Evolutionary conservation across 495 filamentous ascomycete genomes (phyloP), one percentile per base, ranked within the genome.

Genomic region (Darksidea phi): DNA sequence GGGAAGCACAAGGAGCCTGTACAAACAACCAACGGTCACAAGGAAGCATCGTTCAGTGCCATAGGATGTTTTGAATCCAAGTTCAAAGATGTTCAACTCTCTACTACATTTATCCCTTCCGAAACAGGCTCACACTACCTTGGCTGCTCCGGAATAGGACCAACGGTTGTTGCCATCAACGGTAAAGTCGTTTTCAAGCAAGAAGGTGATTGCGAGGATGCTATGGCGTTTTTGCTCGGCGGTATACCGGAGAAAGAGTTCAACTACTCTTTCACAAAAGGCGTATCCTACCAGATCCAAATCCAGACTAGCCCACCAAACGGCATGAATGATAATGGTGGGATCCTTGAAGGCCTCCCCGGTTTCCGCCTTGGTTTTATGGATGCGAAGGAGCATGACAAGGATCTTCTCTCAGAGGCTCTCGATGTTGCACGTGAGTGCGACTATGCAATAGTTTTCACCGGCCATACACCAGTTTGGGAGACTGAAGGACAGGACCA

Each of bases 401-500:
- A 47, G n/a, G 49, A 59, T 28, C 63, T 56, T 1, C 1, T 62
- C 10, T 46, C 63, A 11, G 28, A 50, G 15, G 63, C 63, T 20
- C 58, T 55, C 6, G 47, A 59, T 11, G 12, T 58, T 28, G 63
- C 57, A 0, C 23, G 50, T 1, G 18, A 46, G 1, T 61, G 49
- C 54, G 52, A 57, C 32, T 4, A 57, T 24, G 64, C 64, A 2
- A 48, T 67, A 8, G 55, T 67, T 5, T 67, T 67, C 60, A 58
- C 55, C 17, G 60, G 64, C 47, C 64, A 63, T 20, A 60, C 53
- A 1, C 61, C 47, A 1, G 64, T 65, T 0, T 67, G 64, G 54
- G 64, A 67, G 45, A 59, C 54, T 15, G 64, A 67, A 50, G 64
- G 64, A 13, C 53, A 59, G 21, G 64, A 67, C 38, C 64, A 64